Base-by-base conservation (phyloP, 331 rosid species). In the Pyrus hybrid region DNA sequence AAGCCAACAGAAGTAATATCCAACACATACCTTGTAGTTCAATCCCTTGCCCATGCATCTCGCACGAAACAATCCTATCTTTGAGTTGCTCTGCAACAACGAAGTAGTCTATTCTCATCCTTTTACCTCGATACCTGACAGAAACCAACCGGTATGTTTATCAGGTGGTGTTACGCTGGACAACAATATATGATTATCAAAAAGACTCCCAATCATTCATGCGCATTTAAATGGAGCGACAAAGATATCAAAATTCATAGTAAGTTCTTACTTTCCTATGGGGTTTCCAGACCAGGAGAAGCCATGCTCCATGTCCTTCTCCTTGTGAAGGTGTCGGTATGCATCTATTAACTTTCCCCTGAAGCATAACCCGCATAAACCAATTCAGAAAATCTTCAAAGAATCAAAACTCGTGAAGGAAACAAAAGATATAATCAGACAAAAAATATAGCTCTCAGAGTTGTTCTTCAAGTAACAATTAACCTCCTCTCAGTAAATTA, bases 201-300 rank as follows among this genome's bases (percentile, higher is more conserved):
- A 67, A 13, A 14, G 78, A 18, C 33, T 66, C 53, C 28, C 67
- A 51, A 60, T 45, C 41, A 47, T 62, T 56, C 67, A 20, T 23
- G 71, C 73, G 9, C 4, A 67, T 47, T 66, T 37, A 30, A 12
- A 63, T 28, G 22, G 64, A 23, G 25, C 22, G 49, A 18, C 21
- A 51, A 47, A 21, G 47, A 69, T 14, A 41, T 25, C 41, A 17
- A 21, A 66, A 66, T n/a, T 35, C 60, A 22, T 69, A 70, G 47
- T 23, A 74, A 74, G 37, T 68, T 80, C 90, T 86, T 85, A 94
- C 99, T 82, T 94, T 70, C 99, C 99, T 66, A 92, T 74, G 63
- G 99, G 97, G 79, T 94, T 67, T 77, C 97, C 99, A 5, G 99
- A 94, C 99, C 99, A 94, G 29, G 97, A 94, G 84, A 94, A 94